These are phyloP conservation scores for Colletotrichum liriopes DNA, from an alignment of 2,329 filamentous ascomycete species.

Conservation along the genomic window DNA sequence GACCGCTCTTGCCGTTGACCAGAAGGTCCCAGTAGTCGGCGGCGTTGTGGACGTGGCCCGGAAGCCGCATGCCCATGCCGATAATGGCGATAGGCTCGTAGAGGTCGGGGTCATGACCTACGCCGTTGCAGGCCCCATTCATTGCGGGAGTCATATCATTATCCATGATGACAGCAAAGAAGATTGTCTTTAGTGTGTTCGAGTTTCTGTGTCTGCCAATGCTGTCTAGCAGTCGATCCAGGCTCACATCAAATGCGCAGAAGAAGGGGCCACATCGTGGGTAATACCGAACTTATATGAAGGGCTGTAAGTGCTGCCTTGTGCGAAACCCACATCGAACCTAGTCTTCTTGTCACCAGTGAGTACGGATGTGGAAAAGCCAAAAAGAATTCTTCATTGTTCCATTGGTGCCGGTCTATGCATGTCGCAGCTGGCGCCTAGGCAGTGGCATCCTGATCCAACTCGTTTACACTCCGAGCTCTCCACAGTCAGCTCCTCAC, in stretches of 20 bases:
- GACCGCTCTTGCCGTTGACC: constrained; percentile 47
- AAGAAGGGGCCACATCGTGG: too few relatives aligned
- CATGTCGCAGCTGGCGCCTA: neutral
- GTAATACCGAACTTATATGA: neutral
- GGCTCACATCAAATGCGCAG: neutral
- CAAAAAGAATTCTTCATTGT: neutral
- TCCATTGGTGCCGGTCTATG: neutral
- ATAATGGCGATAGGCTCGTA: constrained; percentile 51
- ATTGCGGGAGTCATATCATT: neutral
- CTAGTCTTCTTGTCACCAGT: neutral
- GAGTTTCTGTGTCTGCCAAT: neutral
- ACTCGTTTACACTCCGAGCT: neutral
- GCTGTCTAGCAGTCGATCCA: neutral
- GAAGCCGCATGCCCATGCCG: constrained; percentile 53
- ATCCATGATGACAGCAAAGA: neutral
- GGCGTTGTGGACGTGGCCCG: constrained; percentile 48
- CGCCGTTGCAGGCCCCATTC: neutral
- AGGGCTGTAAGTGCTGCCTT: neutral
- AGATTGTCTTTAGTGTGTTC: too few relatives aligned
- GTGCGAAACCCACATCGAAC: neutral
- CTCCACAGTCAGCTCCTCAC: neutral
- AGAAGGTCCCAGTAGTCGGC: constrained; percentile 53
- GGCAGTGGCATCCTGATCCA: neutral
- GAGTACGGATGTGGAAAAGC: neutral
- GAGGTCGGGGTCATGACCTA: neutral